A percentile compares a stretch with the other conserved stretches of the same genome.
These are phyloP conservation scores for Aspergillus ruber DNA, from an alignment of 2,329 filamentous ascomycete species.

Conservation along the genomic window DNA sequence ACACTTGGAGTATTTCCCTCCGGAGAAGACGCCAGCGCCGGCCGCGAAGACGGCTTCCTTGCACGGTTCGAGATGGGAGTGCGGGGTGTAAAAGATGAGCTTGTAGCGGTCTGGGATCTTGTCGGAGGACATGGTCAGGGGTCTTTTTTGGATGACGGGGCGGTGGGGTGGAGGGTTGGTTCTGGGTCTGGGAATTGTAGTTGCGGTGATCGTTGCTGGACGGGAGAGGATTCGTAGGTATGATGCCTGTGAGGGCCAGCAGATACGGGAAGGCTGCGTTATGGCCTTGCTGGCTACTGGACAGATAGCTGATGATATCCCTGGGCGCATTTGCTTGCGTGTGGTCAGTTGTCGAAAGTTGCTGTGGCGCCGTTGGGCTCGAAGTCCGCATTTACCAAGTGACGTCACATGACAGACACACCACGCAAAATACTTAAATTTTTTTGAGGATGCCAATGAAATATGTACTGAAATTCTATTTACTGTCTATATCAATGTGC, in stretches of 20 bases:
- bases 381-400: not conserved
- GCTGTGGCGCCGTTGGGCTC: too few species aligned
- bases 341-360: not conserved
- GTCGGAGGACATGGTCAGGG: constrained; percentile 18
- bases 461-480: not conserved
- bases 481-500: not conserved
- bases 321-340: not conserved
- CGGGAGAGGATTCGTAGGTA: not conserved
- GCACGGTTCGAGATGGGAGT: constrained; percentile 31
- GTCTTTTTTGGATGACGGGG: not conserved
- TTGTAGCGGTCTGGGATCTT: constrained; percentile 29
- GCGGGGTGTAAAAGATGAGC: constrained; percentile 40
- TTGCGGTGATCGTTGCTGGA: not conserved
- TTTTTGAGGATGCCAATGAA: too few species aligned
- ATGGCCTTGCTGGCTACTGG: not conserved
- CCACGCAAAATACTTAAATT: not conserved
- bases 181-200: not conserved
- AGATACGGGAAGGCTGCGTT: not conserved
- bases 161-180: not conserved
- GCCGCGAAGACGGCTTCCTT: constrained; percentile 38
- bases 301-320: not conserved
- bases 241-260: not conserved
- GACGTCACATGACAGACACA: not conserved
- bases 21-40: constrained; percentile 38
- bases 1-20: constrained; percentile 34